Evolutionary conservation across 192 early-diverging fungal species (phyloP).

Genomic region (Entomortierella lignicola): DNA sequence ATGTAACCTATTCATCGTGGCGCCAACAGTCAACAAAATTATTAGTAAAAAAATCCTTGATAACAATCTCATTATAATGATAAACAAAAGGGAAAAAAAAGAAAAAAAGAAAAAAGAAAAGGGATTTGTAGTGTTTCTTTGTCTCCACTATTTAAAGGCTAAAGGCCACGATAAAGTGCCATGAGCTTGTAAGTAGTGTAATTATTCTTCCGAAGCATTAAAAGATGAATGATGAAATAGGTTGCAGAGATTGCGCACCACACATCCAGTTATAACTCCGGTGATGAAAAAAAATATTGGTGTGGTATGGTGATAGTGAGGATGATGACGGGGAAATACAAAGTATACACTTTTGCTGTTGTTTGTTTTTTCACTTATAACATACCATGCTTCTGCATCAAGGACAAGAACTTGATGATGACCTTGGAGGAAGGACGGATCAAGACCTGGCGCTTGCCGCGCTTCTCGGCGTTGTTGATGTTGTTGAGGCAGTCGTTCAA

Average conservation of each 20-base stretch:
- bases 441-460: constrained; percentile 97
- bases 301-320: too few species aligned
- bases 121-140: neutral
- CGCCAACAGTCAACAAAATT: too few species aligned
- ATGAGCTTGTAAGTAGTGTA: constrained; percentile 65
- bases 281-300: constrained; percentile 15
- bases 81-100: constrained; percentile 7
- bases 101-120: neutral
- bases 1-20: constrained; percentile 82
- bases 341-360: too few species aligned
- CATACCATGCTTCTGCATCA: constrained; percentile 98
- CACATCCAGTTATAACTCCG: constrained; percentile 82
- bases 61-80: neutral
- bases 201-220: constrained; percentile 76
- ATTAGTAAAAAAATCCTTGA: neutral
- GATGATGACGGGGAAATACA: too few species aligned
- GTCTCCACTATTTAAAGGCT: constrained; percentile 54
- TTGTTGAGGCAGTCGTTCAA: constrained; percentile 97
- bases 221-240: constrained; percentile 69
- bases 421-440: constrained; percentile 98
- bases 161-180: constrained; percentile 43
- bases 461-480: constrained; percentile 99
- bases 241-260: constrained; percentile 59
- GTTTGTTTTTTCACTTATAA: too few species aligned
- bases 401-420: constrained; percentile 98